Conservation (phyloP, 2,329 filamentous ascomycete genomes). For the Oidium heveae region DNA sequence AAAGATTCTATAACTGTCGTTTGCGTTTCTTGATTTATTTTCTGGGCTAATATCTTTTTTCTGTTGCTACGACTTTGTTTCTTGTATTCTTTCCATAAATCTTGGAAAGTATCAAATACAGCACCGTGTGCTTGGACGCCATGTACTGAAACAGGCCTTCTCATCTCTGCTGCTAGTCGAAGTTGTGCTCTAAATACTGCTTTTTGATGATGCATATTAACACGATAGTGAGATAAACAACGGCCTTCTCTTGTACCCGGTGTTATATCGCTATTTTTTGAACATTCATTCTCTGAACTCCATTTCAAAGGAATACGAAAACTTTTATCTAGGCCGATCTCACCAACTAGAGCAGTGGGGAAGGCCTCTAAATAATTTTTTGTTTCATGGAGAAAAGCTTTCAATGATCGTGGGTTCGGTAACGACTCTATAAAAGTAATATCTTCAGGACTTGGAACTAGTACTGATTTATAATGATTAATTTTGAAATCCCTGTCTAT, state of each 20-base stretch:
- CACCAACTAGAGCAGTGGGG: slow-evolving; percentile 44
- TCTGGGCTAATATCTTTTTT: slow-evolving; percentile 26
- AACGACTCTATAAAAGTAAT: slow-evolving; percentile 21
- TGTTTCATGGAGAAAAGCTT: slow-evolving; percentile 29
- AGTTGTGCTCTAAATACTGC: slow-evolving; percentile 41
- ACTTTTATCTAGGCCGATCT: slow-evolving; percentile 52
- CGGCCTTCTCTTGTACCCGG: slow-evolving; percentile 47
- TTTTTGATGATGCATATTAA: slow-evolving; percentile 43
- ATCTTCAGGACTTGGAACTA: slow-evolving; percentile 28
- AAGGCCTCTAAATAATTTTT: slow-evolving; percentile 27
- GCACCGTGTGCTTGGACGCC: slow-evolving; percentile 31
- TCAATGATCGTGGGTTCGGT: slow-evolving; percentile 34
- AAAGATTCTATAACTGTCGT: not conserved
- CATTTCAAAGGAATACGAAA: slow-evolving; percentile 45
- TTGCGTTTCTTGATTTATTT: not conserved
- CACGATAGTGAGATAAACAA: slow-evolving; percentile 38
- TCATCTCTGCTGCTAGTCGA: slow-evolving; percentile 39
- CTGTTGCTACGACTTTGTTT: slow-evolving; percentile 31
- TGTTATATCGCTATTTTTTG: slow-evolving; percentile 27
- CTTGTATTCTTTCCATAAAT: slow-evolving; percentile 48
- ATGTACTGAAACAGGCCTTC: slow-evolving; percentile 57
- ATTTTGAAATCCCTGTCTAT: slow-evolving; percentile 17
- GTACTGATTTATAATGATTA: slow-evolving; percentile 39
- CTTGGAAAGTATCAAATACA: slow-evolving; percentile 36
- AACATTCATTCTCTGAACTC: slow-evolving; percentile 17